phyloP scores from a whole-genome alignment of 164 flowering plant species.

The Chloranthus sessilifolius region DNA sequence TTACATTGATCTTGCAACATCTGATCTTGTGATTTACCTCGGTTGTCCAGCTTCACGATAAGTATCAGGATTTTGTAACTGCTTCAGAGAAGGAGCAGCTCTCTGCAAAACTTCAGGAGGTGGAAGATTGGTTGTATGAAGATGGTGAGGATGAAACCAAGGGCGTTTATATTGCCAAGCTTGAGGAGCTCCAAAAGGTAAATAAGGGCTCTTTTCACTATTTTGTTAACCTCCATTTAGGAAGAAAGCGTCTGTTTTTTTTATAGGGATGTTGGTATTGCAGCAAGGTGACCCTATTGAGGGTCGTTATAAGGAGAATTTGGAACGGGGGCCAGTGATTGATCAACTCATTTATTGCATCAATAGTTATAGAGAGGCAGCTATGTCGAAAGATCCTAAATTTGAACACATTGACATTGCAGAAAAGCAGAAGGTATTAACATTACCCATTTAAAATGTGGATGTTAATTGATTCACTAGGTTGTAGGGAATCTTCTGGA shows the following conservation, averaged over 20 bases:
- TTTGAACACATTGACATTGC: constrained; percentile 86
- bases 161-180: constrained; percentile 94
- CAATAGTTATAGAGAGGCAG: constrained; percentile 91
- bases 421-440: constrained; percentile 82
- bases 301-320: constrained; percentile 66
- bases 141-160: constrained; percentile 99
- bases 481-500: too few relatives aligned
- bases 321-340: constrained; percentile 64
- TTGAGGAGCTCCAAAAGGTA: constrained; percentile 94
- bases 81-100: constrained; percentile 58
- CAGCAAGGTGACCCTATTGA: constrained; percentile 98
- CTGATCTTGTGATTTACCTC: not conserved
- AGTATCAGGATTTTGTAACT: constrained; percentile 71
- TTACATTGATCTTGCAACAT: not conserved
- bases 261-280: constrained; percentile 1
- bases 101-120: constrained; percentile 65
- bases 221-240: not conserved
- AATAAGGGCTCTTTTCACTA: not conserved
- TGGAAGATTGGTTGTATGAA: constrained; percentile 95
- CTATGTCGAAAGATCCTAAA: constrained; percentile 68
- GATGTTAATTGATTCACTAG: not conserved
- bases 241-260: not conserved
- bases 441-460: not conserved
- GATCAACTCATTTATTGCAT: constrained; percentile 72
- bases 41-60: constrained; percentile 64